Base-by-base conservation (phyloP, 2,329 filamentous ascomycete genomes). In the Phialophora verrucosa region DNA sequence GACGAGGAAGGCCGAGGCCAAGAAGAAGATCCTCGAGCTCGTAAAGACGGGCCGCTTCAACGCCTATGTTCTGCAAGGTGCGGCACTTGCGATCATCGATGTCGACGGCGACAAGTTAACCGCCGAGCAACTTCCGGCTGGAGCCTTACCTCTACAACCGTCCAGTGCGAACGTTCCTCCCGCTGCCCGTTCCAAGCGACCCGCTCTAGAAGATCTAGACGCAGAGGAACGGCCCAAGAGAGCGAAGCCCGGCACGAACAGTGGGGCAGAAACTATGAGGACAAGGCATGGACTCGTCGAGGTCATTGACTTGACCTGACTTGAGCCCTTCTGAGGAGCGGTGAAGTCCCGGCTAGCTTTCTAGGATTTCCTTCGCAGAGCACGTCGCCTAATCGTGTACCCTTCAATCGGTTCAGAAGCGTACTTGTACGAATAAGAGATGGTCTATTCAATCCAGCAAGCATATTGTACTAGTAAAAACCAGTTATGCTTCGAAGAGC, bases 251-350 rank as follows among this genome's bases (percentile, higher is more conserved):
- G 32, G 17, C 23, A 17, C 55, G 27, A 17, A 11, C 14, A 20
- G 17, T n/a, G 8, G n/a, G 23, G 3, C 1, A 5, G 42, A 54
- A 10, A 23, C 12, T 4, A n/a, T 32, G 5, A 35, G n/a, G 14
- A 50, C 51, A 23, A 38, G 14, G 23, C 25, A 35, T 12, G 32
- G 51, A 25, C 29, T 27, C 44, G 31, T 61, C n/a, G 59, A 61
- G 49, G 20, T 61, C 59, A 54, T 61, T 27, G 59, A 53, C 29
- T 32, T 61, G 23, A 60, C 58, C 53, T 60, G 59, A 61, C 25
- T n/a, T 38, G 56, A 25, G 17, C 29, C 20, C 10, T 23, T 27
- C 49, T 17, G 49, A 51, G 2, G 20, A 51, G 49, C 4, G 20
- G 20, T 12, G 25, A 51, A 20, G 10, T 51, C 20, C 49, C 10